These are phyloP conservation scores for Backusella sp. DNA, from an alignment of 192 early-diverging fungal species.

Conservation along the genomic window DNA sequence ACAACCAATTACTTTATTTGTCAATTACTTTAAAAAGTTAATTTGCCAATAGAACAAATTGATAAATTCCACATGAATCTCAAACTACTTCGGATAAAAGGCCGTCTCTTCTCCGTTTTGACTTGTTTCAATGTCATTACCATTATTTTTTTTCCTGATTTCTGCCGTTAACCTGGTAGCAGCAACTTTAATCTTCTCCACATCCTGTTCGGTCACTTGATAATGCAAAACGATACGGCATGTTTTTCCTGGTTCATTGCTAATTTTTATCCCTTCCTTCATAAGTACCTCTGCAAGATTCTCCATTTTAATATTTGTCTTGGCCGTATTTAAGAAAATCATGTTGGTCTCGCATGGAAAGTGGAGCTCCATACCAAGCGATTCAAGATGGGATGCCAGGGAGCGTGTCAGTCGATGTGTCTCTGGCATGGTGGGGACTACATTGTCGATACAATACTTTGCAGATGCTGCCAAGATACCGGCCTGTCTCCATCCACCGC, in stretches of 20 bases:
- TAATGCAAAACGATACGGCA: conserved; percentile 70
- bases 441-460: conserved; percentile 67
- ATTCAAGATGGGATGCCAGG: conserved; percentile 60
- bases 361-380: conserved; percentile 60
- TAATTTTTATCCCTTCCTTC: conserved; percentile 52
- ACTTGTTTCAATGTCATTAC: background rate
- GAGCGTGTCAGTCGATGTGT: conserved; percentile 65
- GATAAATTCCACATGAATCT: background rate
- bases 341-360: conserved; percentile 86
- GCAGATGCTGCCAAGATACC: conserved; percentile 79
- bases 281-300: conserved; percentile 45
- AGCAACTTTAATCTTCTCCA: conserved; percentile 40
- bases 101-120: background rate
- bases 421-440: conserved; percentile 65
- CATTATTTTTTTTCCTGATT: background rate
- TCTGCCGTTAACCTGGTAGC: background rate
- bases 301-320: conserved; percentile 46
- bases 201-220: conserved; percentile 55
- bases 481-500: conserved; percentile 92
- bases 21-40: background rate
- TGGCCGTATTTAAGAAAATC: conserved; percentile 67
- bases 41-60: background rate
- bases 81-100: background rate
- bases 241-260: conserved; percentile 35
- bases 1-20: conserved; percentile 5